phyloP scores from a whole-genome alignment of 2,329 filamentous ascomycete species.

The Epichloe baconii region DNA sequence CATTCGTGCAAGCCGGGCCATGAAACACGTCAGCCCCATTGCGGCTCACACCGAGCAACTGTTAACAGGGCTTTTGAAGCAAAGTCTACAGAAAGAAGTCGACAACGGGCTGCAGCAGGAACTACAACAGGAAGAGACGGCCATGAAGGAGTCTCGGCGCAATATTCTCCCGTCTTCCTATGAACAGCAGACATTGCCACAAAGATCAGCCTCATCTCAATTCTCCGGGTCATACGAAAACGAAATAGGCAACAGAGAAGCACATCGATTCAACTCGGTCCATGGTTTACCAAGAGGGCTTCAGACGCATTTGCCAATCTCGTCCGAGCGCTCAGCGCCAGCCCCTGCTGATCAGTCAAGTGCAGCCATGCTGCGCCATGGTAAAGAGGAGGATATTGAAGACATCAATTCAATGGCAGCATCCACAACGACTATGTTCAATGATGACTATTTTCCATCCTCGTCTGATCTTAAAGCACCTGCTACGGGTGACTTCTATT shows the following conservation, averaged over 20 bases:
- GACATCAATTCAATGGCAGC: not conserved
- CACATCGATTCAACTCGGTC: not conserved
- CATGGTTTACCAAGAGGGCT: not conserved
- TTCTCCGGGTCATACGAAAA: not conserved
- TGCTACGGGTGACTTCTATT: not conserved
- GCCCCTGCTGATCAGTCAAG: not conserved
- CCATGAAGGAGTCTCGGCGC: not conserved
- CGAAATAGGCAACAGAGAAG: not conserved
- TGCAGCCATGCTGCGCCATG: not conserved
- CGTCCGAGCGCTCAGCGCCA: not conserved
- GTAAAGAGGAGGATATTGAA: not conserved
- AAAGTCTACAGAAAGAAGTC: slow-evolving; percentile 2
- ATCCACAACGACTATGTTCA: not conserved
- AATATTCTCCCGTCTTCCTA: not conserved
- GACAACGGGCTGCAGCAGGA: slow-evolving; percentile 3
- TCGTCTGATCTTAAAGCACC: not conserved
- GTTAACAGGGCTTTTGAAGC: slow-evolving; percentile 1
- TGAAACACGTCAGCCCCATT: slow-evolving; percentile 4
- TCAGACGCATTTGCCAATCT: not conserved
- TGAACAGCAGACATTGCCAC: not conserved
- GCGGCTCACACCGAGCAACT: slow-evolving; percentile 3
- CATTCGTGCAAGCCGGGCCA: slow-evolving; percentile 12
- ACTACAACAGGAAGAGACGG: not conserved
- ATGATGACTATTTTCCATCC: not conserved
- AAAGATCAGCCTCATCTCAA: not conserved